These are phyloP conservation scores for Suillus lakei DNA, from an alignment of 768 basidiomycete genomes.

Conservation along the genomic window DNA sequence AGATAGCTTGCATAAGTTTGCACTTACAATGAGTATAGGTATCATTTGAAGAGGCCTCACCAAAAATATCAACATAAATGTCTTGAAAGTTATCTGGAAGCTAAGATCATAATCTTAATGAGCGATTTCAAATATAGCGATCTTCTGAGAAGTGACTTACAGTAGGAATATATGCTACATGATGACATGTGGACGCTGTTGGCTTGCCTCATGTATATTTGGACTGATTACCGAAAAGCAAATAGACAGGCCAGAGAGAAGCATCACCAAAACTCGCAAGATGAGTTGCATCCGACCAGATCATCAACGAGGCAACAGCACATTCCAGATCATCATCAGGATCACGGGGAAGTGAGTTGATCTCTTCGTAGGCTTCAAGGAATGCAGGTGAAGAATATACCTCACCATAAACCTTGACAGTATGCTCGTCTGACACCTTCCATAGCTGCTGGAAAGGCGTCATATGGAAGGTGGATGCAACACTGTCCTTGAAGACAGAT, in stretches of 20 bases:
- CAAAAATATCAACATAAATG: neutral
- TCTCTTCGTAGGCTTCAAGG: conserved; percentile 5
- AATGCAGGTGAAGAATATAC: conserved; percentile 3
- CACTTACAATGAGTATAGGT: conserved; percentile 22
- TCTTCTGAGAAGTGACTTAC: conserved; percentile 2
- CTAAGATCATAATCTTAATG: conserved; percentile 3
- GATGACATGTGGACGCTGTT: conserved; percentile 14
- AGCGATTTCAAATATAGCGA: no score
- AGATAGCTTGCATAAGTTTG: conserved; percentile 24
- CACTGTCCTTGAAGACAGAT: neutral
- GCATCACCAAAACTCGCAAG: conserved; percentile 22
- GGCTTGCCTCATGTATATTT: conserved; percentile 18
- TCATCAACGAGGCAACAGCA: conserved; percentile 22
- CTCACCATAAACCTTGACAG: neutral
- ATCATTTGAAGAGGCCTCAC: neutral
- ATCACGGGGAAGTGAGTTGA: conserved; percentile 14
- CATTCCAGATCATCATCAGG: conserved; percentile 16
- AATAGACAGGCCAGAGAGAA: conserved; percentile 21
- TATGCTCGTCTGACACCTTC: neutral
- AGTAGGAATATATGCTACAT: conserved; percentile 17
- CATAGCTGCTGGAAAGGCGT: conserved; percentile 5
- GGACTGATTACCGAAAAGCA: conserved; percentile 20
- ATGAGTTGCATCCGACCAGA: conserved; percentile 32
- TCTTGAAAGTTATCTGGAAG: conserved; percentile 10
- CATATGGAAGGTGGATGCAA: neutral